Conservation (phyloP, 2,329 filamentous ascomycete species). For the Coniochaeta ligniaria region DNA sequence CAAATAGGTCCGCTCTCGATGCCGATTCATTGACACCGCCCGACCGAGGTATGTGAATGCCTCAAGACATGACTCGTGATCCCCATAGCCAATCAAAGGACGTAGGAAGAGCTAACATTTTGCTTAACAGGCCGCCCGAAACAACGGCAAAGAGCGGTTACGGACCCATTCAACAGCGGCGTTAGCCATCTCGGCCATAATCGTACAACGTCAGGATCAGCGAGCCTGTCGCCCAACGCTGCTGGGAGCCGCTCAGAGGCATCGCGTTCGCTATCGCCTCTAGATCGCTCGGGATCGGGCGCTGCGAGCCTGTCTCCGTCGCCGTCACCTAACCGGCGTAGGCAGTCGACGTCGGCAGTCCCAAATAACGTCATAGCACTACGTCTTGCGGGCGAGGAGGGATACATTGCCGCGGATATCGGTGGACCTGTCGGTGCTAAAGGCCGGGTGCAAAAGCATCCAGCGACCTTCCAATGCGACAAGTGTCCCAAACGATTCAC, state of each 20-base stretch:
- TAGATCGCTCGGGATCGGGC: slow-evolving; percentile 44
- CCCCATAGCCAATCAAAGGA: too few species aligned
- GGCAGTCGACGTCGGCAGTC: slow-evolving; percentile 58
- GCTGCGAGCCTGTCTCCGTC: slow-evolving; percentile 3
- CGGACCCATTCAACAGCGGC: slow-evolving; percentile 50
- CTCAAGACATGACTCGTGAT: neutral
- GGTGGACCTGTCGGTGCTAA: slow-evolving; percentile 49
- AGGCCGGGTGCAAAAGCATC: slow-evolving; percentile 84
- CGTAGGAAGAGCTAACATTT: neutral
- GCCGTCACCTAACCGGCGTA: slow-evolving; percentile 29
- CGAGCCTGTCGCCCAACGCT: slow-evolving; percentile 43
- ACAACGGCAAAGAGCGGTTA: slow-evolving; percentile 48
- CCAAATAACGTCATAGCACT: slow-evolving; percentile 69
- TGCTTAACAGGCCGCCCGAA: slow-evolving; percentile 34
- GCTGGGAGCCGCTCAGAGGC: slow-evolving; percentile 39
- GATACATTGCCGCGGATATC: slow-evolving; percentile 29
- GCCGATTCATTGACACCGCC: slow-evolving; percentile 81
- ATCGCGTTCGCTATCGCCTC: slow-evolving; percentile 51
- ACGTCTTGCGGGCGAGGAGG: slow-evolving; percentile 77
- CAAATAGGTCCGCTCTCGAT: slow-evolving; percentile 58
- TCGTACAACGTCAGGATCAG: slow-evolving; percentile 24
- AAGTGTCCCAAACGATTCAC: slow-evolving; percentile 95
- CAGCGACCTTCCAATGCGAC: slow-evolving; percentile 90
- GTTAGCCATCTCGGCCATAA: slow-evolving; percentile 28
- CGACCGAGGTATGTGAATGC: slow-evolving; percentile 47